Percentiles rank a stretch among this genome's conserved stretches.
These are phyloP conservation scores for Panicum virgatum DNA, from an alignment of 202 grass and related monocot genomes.

Conservation along the genomic window DNA sequence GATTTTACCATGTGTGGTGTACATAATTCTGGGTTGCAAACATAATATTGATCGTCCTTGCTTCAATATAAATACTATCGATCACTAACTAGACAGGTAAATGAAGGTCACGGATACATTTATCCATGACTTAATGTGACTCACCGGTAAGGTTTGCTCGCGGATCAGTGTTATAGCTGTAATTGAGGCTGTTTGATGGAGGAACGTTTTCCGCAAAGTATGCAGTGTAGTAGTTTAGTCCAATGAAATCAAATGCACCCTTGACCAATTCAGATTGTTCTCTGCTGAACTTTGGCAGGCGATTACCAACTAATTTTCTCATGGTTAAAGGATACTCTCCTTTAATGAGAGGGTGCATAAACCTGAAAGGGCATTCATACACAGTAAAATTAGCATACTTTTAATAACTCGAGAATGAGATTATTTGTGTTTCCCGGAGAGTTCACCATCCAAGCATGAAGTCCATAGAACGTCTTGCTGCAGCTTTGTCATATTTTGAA, in stretches of 20 bases:
- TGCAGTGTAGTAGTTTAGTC: conserved; percentile 73
- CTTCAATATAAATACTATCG: not conserved
- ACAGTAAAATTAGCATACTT: not conserved
- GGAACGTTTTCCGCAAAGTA: conserved; percentile 35
- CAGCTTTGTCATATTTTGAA: conserved; percentile 40
- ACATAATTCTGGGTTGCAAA: not conserved
- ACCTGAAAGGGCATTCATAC: not conserved
- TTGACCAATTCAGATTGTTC: conserved; percentile 48
- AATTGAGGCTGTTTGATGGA: conserved; percentile 30
- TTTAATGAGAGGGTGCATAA: not conserved
- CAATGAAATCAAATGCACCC: conserved; percentile 71
- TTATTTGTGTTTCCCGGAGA: not conserved
- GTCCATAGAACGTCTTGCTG: conserved; percentile 50
- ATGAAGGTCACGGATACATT: not conserved
- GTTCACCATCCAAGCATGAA: conserved; percentile 76
- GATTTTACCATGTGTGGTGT: not conserved
- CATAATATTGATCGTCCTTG: not conserved
- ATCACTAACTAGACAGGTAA: not conserved
- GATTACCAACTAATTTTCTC: conserved; percentile 48
- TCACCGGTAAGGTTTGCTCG: conserved; percentile 47
- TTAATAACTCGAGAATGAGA: not conserved
- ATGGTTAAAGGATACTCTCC: conserved; percentile 50
- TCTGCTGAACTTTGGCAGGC: conserved; percentile 44
- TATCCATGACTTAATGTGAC: not conserved
- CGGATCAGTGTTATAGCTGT: conserved; percentile 46